Percentiles rank a stretch among this genome's conserved stretches.
Conservation (phyloP, 495 filamentous ascomycete species). For the Tuber indicum region DNA sequence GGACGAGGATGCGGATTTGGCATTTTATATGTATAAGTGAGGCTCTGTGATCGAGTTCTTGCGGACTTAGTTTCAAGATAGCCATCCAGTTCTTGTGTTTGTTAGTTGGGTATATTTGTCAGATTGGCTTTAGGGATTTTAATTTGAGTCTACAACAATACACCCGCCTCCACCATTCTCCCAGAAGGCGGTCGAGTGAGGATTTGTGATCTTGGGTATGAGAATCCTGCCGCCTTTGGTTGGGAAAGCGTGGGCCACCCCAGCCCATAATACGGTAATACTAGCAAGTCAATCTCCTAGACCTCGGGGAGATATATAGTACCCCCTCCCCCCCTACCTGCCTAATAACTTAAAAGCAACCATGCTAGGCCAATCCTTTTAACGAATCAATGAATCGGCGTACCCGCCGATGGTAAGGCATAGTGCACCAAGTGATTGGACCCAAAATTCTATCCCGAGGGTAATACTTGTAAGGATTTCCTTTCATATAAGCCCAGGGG, state of each 20-base stretch:
- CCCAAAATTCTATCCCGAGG: not conserved
- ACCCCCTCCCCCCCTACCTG: not conserved
- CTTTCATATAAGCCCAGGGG: not conserved
- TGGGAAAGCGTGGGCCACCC: not conserved
- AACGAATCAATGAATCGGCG: not conserved
- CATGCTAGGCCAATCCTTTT: not conserved
- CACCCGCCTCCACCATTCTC: not conserved
- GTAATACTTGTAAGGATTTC: not conserved
- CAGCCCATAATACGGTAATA: not conserved
- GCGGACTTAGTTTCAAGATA: not conserved
- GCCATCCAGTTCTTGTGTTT: not conserved
- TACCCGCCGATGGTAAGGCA: not conserved
- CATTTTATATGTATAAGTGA: slow-evolving; percentile 33
- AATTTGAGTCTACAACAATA: not conserved
- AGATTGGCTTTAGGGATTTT: not conserved
- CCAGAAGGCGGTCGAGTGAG: not conserved
- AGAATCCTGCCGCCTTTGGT: not conserved
- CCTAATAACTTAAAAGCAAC: not conserved
- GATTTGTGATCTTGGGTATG: not conserved
- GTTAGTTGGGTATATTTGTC: not conserved
- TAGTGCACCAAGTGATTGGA: not conserved
- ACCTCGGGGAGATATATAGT: not conserved
- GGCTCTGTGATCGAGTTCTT: not conserved
- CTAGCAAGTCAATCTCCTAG: not conserved
- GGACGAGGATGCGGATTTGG: slow-evolving; percentile 26